A percentile compares a stretch with the other conserved stretches of the same genome.
Conservation (phyloP, 495 filamentous ascomycete species). For the Apodospora peruviana region DNA sequence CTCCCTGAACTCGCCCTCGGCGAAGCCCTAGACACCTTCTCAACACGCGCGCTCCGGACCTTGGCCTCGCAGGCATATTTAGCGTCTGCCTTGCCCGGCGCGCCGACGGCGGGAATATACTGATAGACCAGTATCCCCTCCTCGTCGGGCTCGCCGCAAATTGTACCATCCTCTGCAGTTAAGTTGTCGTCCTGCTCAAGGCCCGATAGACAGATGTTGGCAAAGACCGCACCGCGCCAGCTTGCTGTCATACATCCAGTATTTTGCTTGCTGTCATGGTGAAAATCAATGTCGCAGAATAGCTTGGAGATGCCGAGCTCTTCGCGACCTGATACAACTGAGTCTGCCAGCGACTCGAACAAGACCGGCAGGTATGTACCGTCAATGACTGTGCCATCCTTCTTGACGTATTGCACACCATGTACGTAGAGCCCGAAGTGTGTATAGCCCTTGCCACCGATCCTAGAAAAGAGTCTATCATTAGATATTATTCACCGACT, state of each 20-base stretch:
- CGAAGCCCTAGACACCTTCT: conserved; percentile 29
- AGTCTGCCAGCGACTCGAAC: conserved; percentile 49
- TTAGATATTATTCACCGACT: background rate
- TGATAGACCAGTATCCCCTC: conserved; percentile 40
- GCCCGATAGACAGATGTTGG: conserved; percentile 35
- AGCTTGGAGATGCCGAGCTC: conserved; percentile 56
- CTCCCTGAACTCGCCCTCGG: conserved; percentile 36
- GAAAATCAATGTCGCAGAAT: conserved; percentile 41
- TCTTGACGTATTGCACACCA: conserved; percentile 49
- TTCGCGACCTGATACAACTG: conserved; percentile 48
- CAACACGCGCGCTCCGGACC: conserved; percentile 21
- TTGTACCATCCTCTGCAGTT: conserved; percentile 20
- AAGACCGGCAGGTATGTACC: conserved; percentile 52
- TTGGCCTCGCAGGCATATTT: conserved; percentile 40
- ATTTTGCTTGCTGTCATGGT: conserved; percentile 21
- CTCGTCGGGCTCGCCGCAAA: conserved; percentile 28
- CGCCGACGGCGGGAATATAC: conserved; percentile 44
- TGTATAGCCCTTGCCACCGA: conserved; percentile 50
- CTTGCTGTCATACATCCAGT: conserved; percentile 36
- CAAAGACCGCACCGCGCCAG: conserved; percentile 45
- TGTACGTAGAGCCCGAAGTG: conserved; percentile 54
- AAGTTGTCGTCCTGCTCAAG: conserved; percentile 32
- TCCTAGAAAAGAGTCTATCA: conserved; percentile 13
- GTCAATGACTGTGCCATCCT: conserved; percentile 38
- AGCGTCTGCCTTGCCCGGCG: conserved; percentile 36